Base-by-base conservation (phyloP, 2,329 filamentous ascomycete species). In the Alternaria atra region DNA sequence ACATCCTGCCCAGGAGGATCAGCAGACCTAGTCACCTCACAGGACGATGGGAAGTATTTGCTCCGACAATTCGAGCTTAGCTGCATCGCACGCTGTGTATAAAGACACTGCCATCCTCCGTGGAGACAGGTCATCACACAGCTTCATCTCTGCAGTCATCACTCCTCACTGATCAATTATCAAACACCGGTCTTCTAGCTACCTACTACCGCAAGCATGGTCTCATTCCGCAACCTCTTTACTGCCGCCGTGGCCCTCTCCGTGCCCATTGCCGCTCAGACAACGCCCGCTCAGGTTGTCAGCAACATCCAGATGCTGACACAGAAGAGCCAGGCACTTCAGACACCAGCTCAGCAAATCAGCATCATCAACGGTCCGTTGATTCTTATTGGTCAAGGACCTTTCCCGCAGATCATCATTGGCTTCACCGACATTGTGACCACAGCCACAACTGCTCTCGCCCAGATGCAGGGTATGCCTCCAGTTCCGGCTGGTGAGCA, bases 201-300 rank as follows among this genome's bases (percentile, higher is more conserved):
- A 30, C 44, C 25, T 42, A 43, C 47, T 12, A 57, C 53, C 55
- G 27, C 30, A 47, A 62, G 30, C 30, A 68, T 68, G 65, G 65
- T 68, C 39, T 53, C 65, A 34, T 55, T 68, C 58, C 55, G 58
- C 39, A 68, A 58, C 40, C n/a, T 66, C 53, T 35, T 68, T 43
- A 57, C 58, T 25, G 55, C 63, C 29, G 56, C 58, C 25, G 20
- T 68, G 56, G 65, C 65, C 17, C 23, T 68, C 20, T 57, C 63
- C 44, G 40, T 55, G 5, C 63, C 65, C 4, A 56, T 64, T 46
- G 34, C 57, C 2, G 65, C 65, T 15, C 37, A 42, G 3, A 12
- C 52, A 1, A 43, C 61, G 2, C 46, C 66, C 7, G 46, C 55
- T n/a, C 60, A 68, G 34, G 40, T 62, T 7, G 54, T 60, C 29